Evolutionary conservation across 768 basidiomycete genomes (phyloP).

Genomic region (Leucogyrophana mollusca): DNA sequence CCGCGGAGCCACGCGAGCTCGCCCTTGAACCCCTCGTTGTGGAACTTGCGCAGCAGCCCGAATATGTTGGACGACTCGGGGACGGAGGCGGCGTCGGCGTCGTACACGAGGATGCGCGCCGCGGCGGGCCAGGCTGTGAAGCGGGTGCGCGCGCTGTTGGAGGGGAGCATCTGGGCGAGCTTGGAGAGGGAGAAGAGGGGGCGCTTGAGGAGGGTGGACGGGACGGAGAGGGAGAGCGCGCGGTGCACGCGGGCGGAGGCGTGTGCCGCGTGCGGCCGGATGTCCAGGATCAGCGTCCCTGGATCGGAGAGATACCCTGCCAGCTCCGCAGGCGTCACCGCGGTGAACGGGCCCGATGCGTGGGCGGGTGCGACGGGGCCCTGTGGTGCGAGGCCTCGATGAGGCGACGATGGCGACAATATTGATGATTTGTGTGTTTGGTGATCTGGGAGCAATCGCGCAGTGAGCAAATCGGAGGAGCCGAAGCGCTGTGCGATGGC

Average conservation of each 20-base stretch:
- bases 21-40: conserved; percentile 54
- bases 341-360: conserved; percentile 18
- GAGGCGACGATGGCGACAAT: conserved; percentile 14
- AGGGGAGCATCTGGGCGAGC: conserved; percentile 79
- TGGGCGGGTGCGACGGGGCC: conserved; percentile 17
- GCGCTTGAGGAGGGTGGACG: conserved; percentile 91
- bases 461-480: conserved; percentile 33
- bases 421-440: conserved; percentile 17
- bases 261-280: conserved; percentile 80
- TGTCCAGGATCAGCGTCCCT: conserved; percentile 73
- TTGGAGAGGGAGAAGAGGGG: conserved; percentile 81
- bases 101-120: conserved; percentile 76
- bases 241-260: conserved; percentile 59
- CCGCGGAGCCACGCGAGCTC: conserved; percentile 79
- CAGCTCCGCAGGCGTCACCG: conserved; percentile 30
- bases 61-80: conserved; percentile 66
- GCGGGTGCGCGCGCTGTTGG: conserved; percentile 48
- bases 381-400: too few species aligned
- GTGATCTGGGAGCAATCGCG: conserved; percentile 32
- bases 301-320: conserved; percentile 31
- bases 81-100: conserved; percentile 68
- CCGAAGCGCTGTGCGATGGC: conserved; percentile 51
- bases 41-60: conserved; percentile 76
- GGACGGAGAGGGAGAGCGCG: conserved; percentile 86
- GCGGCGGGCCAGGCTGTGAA: conserved; percentile 62